These are phyloP conservation scores for Naganishia vishniacii DNA, from an alignment of 768 basidiomycete genomes.

Conservation along the genomic window DNA sequence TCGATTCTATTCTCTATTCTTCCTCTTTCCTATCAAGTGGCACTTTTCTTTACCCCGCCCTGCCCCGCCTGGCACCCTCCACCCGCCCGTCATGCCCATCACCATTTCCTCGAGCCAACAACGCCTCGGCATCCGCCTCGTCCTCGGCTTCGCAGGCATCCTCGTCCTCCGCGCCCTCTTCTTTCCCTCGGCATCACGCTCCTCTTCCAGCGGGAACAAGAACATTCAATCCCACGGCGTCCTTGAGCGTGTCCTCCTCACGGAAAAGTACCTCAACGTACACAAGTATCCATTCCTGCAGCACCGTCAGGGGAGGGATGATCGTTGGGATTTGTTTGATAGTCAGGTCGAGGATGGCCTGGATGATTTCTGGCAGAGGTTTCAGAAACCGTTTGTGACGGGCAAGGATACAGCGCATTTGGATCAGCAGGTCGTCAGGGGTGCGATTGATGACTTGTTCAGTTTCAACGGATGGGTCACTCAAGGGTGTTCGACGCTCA, in stretches of 20 bases:
- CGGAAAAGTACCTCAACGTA: constrained; percentile 77
- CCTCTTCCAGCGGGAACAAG: constrained; percentile 27
- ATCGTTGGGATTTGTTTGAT: constrained; percentile 69
- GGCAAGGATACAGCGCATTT: constrained; percentile 76
- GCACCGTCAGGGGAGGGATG: constrained; percentile 78
- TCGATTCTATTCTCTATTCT: not conserved
- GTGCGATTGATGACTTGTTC: constrained; percentile 86
- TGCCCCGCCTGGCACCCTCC: not conserved
- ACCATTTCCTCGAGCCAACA: constrained; percentile 31
- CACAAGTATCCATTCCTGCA: constrained; percentile 85
- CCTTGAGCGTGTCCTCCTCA: constrained; percentile 60
- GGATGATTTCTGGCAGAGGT: constrained; percentile 83
- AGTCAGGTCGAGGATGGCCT: constrained; percentile 70
- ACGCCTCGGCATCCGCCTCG: constrained; percentile 40
- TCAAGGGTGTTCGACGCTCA: constrained; percentile 84
- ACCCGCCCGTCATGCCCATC: constrained; percentile 22
- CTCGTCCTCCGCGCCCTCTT: constrained; percentile 43
- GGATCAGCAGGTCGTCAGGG: constrained; percentile 83
- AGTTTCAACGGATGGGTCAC: constrained; percentile 98
- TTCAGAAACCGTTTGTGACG: constrained; percentile 82
- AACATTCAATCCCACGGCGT: constrained; percentile 61
- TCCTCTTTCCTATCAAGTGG: not conserved
- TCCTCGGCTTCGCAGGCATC: constrained; percentile 36
- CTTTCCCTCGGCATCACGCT: constrained; percentile 31
- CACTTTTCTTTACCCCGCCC: no score